Evolutionary conservation across 2,329 filamentous ascomycete species (phyloP).

Genomic region (Fusarium nanum): DNA sequence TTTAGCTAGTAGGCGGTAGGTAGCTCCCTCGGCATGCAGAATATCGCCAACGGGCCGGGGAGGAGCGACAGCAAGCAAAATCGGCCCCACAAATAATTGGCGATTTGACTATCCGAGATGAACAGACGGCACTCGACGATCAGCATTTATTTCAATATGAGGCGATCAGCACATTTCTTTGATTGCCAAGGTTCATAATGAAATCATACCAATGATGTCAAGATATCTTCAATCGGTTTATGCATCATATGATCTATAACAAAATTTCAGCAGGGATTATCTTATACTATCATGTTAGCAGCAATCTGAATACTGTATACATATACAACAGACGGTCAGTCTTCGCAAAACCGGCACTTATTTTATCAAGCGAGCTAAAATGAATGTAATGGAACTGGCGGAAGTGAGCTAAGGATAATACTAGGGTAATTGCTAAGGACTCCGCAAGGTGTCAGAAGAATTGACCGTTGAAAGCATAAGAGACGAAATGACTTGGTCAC

Average conservation of each 20-base stretch:
- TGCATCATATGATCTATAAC: neutral
- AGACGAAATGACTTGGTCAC: too few relatives aligned
- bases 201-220: neutral
- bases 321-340: neutral
- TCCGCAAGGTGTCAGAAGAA: too few relatives aligned
- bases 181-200: neutral
- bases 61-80: conserved; percentile 10
- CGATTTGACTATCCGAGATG: conserved; percentile 33
- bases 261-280: neutral
- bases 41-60: conserved; percentile 28
- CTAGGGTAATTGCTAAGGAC: neutral
- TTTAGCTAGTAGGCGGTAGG: neutral
- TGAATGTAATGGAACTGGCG: neutral
- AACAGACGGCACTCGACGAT: conserved; percentile 23
- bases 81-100: conserved; percentile 27
- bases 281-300: neutral
- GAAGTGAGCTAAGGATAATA: neutral
- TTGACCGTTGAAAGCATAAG: too few relatives aligned
- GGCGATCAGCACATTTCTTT: neutral
- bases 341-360: neutral
- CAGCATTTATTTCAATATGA: conserved; percentile 30
- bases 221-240: neutral
- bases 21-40: conserved; percentile 3
- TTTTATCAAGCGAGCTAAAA: neutral
- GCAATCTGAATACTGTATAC: neutral